These are phyloP conservation scores for Amphirosellinia nigrospora DNA, from an alignment of 495 filamentous ascomycete genomes.

Conservation along the genomic window DNA sequence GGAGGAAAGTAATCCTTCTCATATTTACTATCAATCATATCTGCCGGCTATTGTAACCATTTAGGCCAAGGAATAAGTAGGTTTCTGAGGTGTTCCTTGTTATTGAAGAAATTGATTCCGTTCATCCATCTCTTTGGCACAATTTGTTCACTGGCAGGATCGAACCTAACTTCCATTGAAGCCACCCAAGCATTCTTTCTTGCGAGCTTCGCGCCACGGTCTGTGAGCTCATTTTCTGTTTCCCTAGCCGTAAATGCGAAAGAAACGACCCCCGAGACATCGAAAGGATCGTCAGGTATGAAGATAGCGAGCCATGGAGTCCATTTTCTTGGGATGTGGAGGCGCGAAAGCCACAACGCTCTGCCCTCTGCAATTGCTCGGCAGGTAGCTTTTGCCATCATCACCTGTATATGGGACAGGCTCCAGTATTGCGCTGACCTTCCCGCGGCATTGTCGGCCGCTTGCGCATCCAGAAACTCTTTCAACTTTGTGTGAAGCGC, in stretches of 20 bases:
- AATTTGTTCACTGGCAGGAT: not conserved
- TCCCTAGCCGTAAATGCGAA: not conserved
- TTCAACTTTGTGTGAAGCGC: constrained; percentile 4
- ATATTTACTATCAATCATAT: no score
- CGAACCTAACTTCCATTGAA: constrained; percentile 4
- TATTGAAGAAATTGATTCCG: constrained; percentile 9
- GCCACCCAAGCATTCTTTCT: constrained; percentile 8
- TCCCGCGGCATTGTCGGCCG: not conserved
- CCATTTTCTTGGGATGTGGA: not conserved
- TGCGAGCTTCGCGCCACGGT: not conserved
- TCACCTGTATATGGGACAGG: not conserved
- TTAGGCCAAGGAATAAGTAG: not conserved
- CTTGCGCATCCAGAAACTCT: not conserved
- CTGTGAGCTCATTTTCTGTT: not conserved
- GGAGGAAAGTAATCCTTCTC: no score
- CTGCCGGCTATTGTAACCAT: not conserved
- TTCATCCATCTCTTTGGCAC: constrained; percentile 12
- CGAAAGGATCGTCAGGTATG: not conserved
- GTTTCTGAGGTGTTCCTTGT: not conserved
- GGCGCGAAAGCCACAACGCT: constrained; percentile 10
- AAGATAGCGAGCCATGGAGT: constrained; percentile 2
- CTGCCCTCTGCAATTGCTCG: constrained; percentile 10
- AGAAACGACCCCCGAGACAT: not conserved
- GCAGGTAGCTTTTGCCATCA: constrained; percentile 13
- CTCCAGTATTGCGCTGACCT: constrained; percentile 4